phyloP scores from a whole-genome alignment of 345 rosid genomes.

The Microthlaspi erraticum region DNA sequence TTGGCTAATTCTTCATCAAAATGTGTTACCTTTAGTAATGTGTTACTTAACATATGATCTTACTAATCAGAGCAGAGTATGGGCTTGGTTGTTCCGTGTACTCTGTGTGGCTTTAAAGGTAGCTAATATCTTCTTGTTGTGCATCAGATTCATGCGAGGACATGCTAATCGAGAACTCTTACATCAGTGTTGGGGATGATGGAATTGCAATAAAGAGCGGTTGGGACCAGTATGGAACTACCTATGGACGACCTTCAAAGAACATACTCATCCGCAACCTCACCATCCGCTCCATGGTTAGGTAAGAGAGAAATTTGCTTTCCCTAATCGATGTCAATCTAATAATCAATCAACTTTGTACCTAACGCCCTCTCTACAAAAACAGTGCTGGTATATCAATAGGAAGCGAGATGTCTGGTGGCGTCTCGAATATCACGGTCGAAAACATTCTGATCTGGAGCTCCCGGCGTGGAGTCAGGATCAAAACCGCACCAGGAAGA shows the following conservation, averaged over 20 bases:
- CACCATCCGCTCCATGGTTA: slow-evolving; percentile 84
- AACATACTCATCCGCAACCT: slow-evolving; percentile 85
- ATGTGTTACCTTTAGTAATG: background rate
- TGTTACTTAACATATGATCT: background rate
- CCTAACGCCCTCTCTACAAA: slow-evolving; percentile 21
- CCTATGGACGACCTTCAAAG: slow-evolving; percentile 70
- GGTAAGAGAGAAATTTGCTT: slow-evolving; percentile 53
- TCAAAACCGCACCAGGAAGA: slow-evolving; percentile 95
- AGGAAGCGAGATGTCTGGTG: slow-evolving; percentile 99
- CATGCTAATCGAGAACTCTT: slow-evolving; percentile 85
- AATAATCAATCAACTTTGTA: background rate
- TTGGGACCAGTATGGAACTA: slow-evolving; percentile 95
- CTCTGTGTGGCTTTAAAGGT: slow-evolving; percentile 7
- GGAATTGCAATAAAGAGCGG: slow-evolving; percentile 93
- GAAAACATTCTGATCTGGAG: slow-evolving; percentile 88
- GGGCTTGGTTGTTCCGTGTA: background rate
- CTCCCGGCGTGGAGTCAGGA: slow-evolving; percentile 92
- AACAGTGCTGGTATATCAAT: slow-evolving; percentile 95
- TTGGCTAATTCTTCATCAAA: background rate
- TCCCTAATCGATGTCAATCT: slow-evolving; percentile 1
- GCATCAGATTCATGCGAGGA: slow-evolving; percentile 83
- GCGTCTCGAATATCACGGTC: slow-evolving; percentile 81
- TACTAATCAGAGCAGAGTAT: background rate
- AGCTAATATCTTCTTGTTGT: slow-evolving; percentile 13
- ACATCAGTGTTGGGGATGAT: slow-evolving; percentile 92